Conservation (phyloP, 495 filamentous ascomycete species). For the Penicillium angulare region DNA sequence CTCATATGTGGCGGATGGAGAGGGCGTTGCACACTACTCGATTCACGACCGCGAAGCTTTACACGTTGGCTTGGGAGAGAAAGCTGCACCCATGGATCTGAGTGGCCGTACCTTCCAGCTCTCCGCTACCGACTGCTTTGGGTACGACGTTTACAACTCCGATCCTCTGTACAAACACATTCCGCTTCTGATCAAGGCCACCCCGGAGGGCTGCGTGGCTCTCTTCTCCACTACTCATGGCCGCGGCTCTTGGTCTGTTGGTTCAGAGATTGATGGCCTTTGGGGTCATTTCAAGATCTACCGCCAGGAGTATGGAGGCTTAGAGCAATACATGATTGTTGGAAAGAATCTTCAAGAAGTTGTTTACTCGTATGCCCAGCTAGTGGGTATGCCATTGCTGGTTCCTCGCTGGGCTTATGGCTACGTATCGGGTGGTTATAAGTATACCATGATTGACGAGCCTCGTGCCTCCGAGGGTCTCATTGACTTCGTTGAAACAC, state of each 20-base stretch:
- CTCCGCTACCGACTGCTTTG: constrained; percentile 65
- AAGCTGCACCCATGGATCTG: constrained; percentile 69
- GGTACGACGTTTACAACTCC: constrained; percentile 66
- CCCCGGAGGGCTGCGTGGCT: constrained; percentile 56
- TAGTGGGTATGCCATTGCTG: constrained; percentile 62
- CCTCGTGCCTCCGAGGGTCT: constrained; percentile 57
- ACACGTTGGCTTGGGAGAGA: constrained; percentile 68
- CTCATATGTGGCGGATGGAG: constrained; percentile 58
- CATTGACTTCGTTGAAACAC: constrained; percentile 57
- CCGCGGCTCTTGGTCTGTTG: constrained; percentile 61
- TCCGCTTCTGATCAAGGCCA: constrained; percentile 64
- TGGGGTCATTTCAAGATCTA: constrained; percentile 72
- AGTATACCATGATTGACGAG: constrained; percentile 64
- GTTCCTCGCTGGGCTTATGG: constrained; percentile 68
- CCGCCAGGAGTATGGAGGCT: constrained; percentile 65
- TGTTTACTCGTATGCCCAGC: constrained; percentile 60
- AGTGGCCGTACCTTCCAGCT: constrained; percentile 62
- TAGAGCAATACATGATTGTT: constrained; percentile 68
- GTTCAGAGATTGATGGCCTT: constrained; percentile 68
- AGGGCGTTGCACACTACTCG: constrained; percentile 60
- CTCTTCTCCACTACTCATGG: constrained; percentile 66
- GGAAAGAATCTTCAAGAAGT: constrained; percentile 63
- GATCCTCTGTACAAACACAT: constrained; percentile 75
- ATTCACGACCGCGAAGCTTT: constrained; percentile 55
- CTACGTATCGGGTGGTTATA: constrained; percentile 67